These are phyloP conservation scores for Cymbopogon flexuosus DNA, from an alignment of 202 grass and related monocot genomes.

Conservation along the genomic window DNA sequence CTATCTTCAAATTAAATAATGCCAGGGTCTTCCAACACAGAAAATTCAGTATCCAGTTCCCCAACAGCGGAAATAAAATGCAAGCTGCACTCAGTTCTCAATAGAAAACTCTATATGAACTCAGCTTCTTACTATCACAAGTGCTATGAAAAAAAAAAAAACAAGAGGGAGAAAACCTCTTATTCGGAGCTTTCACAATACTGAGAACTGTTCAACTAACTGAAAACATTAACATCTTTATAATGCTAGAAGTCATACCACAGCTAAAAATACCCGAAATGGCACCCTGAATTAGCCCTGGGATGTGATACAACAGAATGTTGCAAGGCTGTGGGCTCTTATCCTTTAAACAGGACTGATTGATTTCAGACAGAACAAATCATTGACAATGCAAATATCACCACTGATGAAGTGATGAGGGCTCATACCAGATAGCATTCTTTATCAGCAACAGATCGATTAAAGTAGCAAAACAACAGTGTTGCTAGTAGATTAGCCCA, in stretches of 20 bases:
- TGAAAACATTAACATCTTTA: neutral
- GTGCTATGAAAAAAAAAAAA: neutral
- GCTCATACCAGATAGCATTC: conserved; percentile 1
- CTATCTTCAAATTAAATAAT: neutral
- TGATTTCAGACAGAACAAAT: conserved; percentile 13
- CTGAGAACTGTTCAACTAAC: neutral
- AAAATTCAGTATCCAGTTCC: neutral
- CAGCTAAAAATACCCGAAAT: neutral
- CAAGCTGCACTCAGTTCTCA: neutral
- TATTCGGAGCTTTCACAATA: neutral
- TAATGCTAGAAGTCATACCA: neutral
- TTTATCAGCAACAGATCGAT: conserved; percentile 26
- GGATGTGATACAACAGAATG: neutral
- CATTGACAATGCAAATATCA: neutral
- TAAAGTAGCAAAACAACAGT: conserved; percentile 28
- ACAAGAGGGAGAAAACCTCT: neutral
- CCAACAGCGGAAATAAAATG: neutral
- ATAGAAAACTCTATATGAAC: neutral
- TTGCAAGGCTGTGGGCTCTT: neutral
- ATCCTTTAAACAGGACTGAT: neutral
- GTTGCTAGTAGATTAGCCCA: conserved; percentile 3
- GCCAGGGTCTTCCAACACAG: neutral
- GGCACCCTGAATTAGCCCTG: neutral
- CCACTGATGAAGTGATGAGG: neutral
- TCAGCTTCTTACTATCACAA: neutral